Conservation (phyloP, 768 basidiomycete genomes). For the Termitomyces titanicus region DNA sequence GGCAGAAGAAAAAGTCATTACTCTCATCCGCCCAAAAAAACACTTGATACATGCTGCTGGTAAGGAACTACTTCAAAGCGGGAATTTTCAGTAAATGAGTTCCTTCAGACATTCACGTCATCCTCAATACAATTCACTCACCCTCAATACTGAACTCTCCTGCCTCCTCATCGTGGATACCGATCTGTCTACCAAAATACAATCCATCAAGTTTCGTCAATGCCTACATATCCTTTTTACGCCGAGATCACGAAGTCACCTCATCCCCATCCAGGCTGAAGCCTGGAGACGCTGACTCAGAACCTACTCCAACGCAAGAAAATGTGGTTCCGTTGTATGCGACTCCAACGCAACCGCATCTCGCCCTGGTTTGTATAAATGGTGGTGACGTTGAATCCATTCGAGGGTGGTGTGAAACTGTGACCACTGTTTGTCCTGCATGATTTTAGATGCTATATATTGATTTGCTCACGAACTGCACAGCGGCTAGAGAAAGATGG, state of each 20-base stretch:
- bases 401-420: constrained; percentile 68
- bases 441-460: neutral
- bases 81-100: neutral
- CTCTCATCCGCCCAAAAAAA: constrained; percentile 84
- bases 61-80: constrained; percentile 23
- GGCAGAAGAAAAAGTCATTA: constrained; percentile 73
- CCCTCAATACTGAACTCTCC: constrained; percentile 76
- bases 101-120: constrained; percentile 77
- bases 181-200: constrained; percentile 94
- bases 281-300: neutral
- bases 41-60: constrained; percentile 95
- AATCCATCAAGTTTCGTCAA: constrained; percentile 88
- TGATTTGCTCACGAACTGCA: neutral
- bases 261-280: constrained; percentile 10
- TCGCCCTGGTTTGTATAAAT: constrained; percentile 78
- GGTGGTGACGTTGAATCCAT: constrained; percentile 86
- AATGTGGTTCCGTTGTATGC: neutral
- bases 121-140: constrained; percentile 86
- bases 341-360: constrained; percentile 26
- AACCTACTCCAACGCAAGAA: constrained; percentile 12
- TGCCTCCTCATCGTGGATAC: constrained; percentile 88
- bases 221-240: constrained; percentile 77
- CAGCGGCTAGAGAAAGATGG: constrained; percentile 69
- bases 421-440: constrained; percentile 48
- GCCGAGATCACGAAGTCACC: constrained; percentile 33